Evolutionary conservation across 1,139 yeast species (phyloP), one percentile per base, ranked within the genome.

Genomic region (Yamadazyma jaroonii): DNA sequence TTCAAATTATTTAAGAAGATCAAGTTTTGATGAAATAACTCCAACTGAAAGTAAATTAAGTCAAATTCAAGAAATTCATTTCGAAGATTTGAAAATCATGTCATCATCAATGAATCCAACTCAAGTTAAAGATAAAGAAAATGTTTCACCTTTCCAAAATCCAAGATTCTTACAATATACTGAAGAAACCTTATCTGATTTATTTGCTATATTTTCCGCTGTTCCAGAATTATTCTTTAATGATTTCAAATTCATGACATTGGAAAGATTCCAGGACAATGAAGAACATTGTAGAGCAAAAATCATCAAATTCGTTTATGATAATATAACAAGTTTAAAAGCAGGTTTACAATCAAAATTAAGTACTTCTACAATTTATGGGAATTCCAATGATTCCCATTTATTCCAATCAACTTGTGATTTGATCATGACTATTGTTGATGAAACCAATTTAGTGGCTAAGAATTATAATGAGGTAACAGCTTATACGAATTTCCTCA

Each of bases 381-480:
- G 7, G 7, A 35, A 31, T 2, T 45, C 46, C 9, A 56, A 53
- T 13, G 53, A 52, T 30, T 42, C 53, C 3, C 37, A 42, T 11
- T 45, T 70, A 14, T 67, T 68, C 39, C 64, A 63, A 21, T 57
- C 74, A 1, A 70, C 74, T 2, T 57, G 70, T 36, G 45, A 50
- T 3, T 53, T 72, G 34, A 57, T 69, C 2, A 54, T 64, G 53
- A 54, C 57, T 8, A 48, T 70, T 17, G 66, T 71, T 3, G 52
- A 47, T 20, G 38, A 41, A 11, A 41, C 52, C 7, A 48, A 47
- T 10, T 22, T 39, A n/a, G 47, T 59, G 12, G 52, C 50, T 3
- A 47, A 40, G n/a, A 41, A 51, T 6, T 47, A 45, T 35, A 58
- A 47, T 30, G 39, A 38, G 3, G 52, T 48, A 2, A 52, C 60